phyloP scores from a whole-genome alignment of 495 filamentous ascomycete genomes.

The Lichina pygmaea region DNA sequence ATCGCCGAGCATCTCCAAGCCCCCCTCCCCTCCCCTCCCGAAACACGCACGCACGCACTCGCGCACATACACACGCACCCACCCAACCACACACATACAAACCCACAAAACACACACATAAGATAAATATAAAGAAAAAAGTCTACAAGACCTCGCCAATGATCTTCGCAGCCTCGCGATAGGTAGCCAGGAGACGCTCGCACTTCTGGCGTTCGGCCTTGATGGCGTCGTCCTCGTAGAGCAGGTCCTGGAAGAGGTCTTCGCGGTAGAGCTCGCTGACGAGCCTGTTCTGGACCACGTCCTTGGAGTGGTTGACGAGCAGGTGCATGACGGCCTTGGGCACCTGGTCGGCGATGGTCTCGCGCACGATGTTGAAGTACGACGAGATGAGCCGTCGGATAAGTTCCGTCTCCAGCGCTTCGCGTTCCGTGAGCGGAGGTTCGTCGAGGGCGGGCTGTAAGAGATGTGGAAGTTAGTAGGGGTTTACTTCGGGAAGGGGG shows the following conservation, averaged over 20 bases:
- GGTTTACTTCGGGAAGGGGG: too few relatives aligned
- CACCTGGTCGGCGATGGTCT: slow-evolving; percentile 91
- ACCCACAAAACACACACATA: too few relatives aligned
- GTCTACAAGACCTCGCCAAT: slow-evolving; percentile 49
- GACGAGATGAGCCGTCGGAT: slow-evolving; percentile 89
- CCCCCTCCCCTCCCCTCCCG: too few relatives aligned
- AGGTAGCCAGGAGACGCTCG: slow-evolving; percentile 77
- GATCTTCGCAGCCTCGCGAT: slow-evolving; percentile 91
- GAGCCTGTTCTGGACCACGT: slow-evolving; percentile 85
- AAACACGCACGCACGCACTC: too few relatives aligned
- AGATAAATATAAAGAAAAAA: too few relatives aligned
- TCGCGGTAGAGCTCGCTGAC: slow-evolving; percentile 93
- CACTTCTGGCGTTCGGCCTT: slow-evolving; percentile 97
- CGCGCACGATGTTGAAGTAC: slow-evolving; percentile 95
- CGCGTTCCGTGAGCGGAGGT: slow-evolving; percentile 75
- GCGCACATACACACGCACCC: too few relatives aligned
- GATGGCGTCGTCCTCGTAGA: slow-evolving; percentile 93
- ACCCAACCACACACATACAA: too few relatives aligned
- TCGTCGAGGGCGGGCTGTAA: slow-evolving; percentile 20
- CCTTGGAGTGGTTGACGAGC: slow-evolving; percentile 91
- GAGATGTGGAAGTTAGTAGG: slow-evolving; percentile 14
- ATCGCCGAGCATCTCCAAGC: too few relatives aligned
- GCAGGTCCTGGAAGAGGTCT: slow-evolving; percentile 67
- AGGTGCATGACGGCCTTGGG: slow-evolving; percentile 98
- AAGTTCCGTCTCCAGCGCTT: slow-evolving; percentile 89